Evolutionary conservation across 768 basidiomycete species (phyloP).

Genomic region (Auriscalpium orientale): DNA sequence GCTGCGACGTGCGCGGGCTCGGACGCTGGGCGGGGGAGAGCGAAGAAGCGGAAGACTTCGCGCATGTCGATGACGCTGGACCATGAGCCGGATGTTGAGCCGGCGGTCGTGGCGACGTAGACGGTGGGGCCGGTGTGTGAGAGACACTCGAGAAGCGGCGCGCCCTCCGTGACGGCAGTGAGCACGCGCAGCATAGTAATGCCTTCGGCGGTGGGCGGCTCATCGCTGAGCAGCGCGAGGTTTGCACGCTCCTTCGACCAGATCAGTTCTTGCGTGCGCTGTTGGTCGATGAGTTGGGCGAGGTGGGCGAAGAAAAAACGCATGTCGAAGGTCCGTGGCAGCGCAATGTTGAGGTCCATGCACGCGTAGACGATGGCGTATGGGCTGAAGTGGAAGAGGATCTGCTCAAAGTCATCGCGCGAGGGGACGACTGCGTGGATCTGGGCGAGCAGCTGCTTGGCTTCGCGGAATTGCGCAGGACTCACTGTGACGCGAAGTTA

Average conservation of each 20-base stretch:
- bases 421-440: not conserved
- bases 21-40: constrained; percentile 2
- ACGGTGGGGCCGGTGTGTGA: not conserved
- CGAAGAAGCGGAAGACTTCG: constrained; percentile 1
- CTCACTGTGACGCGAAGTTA: constrained; percentile 1
- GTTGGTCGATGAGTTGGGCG: constrained; percentile 6
- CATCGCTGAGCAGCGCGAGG: not conserved
- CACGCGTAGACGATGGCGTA: constrained; percentile 11
- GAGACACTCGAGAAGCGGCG: not conserved
- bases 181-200: not conserved
- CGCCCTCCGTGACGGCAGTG: too few relatives aligned
- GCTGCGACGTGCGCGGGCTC: not conserved
- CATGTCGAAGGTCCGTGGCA: constrained; percentile 8
- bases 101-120: not conserved
- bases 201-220: constrained; percentile 2
- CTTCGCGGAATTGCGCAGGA: constrained; percentile 1
- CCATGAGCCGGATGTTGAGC: constrained; percentile 3
- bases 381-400: constrained; percentile 9
- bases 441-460: constrained; percentile 3
- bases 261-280: constrained; percentile 7
- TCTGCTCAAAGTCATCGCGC: not conserved
- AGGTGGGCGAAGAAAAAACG: constrained; percentile 12
- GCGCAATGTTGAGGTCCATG: constrained; percentile 12
- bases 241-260: not conserved
- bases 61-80: not conserved